Percentiles rank a stretch among this genome's conserved stretches.
These are phyloP conservation scores for Calonectria naviculata DNA, from an alignment of 2,329 filamentous ascomycete species.

Conservation along the genomic window DNA sequence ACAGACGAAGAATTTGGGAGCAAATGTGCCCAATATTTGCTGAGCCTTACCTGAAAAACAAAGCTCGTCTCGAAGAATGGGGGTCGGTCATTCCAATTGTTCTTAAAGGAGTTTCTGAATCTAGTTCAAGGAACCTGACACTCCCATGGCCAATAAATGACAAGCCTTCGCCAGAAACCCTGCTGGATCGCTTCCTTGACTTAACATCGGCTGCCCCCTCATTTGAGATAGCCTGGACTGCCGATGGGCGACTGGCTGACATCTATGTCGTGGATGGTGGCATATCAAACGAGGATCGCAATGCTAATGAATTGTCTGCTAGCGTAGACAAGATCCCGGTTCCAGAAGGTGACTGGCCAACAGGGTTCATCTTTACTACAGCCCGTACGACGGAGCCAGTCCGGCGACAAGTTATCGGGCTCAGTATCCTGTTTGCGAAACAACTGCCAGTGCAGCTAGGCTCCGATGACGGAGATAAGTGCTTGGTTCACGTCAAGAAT, in stretches of 20 bases:
- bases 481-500: not conserved
- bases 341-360: constrained; percentile 4
- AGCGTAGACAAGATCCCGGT: not conserved
- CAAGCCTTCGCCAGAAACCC: not conserved
- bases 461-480: not conserved
- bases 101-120: not conserved
- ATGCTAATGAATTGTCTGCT: not conserved
- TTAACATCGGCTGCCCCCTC: not conserved
- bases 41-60: not conserved
- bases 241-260: not conserved
- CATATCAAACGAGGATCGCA: not conserved
- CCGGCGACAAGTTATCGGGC: not conserved
- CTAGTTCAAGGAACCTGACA: not conserved
- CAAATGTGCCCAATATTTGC: constrained; percentile 8
- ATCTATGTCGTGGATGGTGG: not conserved
- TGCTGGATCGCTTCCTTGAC: not conserved
- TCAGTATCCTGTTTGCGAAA: not conserved
- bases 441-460: not conserved
- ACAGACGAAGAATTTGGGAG: constrained; percentile 10
- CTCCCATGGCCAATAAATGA: not conserved
- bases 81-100: not conserved
- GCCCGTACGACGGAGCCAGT: not conserved
- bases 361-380: constrained; percentile 4
- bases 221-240: not conserved
- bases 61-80: not conserved